phyloP scores from a whole-genome alignment of 345 rosid genomes.

The Bruguiera sexangula region DNA sequence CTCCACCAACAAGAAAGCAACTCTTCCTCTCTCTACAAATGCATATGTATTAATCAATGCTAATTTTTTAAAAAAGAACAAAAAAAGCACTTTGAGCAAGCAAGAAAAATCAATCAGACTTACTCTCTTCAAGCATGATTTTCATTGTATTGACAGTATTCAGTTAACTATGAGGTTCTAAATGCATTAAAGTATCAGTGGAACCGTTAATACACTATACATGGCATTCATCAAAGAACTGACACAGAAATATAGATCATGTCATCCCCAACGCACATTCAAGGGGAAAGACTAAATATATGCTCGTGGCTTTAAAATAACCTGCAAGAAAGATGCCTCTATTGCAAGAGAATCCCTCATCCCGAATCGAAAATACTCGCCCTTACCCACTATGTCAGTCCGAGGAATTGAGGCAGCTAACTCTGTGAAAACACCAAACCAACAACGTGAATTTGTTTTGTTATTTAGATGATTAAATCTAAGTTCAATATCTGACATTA shows the following conservation, averaged over 20 bases:
- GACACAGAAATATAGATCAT: not conserved
- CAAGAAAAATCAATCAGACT: not conserved
- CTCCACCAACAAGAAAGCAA: conserved; percentile 94
- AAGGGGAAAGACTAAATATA: conserved; percentile 6
- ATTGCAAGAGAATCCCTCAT: conserved; percentile 98
- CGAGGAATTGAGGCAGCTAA: conserved; percentile 84
- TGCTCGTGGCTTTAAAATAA: conserved; percentile 20
- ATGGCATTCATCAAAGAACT: no score
- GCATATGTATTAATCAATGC: conserved; percentile 14
- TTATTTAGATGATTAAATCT: no score
- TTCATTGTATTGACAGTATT: no score
- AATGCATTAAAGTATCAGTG: no score
- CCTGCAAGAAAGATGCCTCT: conserved; percentile 97
- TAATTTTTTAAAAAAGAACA: not conserved
- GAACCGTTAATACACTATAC: no score
- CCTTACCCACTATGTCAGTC: conserved; percentile 80
- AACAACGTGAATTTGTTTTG: not conserved
- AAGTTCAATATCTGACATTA: no score
- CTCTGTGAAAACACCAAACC: conserved; percentile 40
- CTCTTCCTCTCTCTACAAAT: conserved; percentile 82
- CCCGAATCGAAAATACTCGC: conserved; percentile 90
- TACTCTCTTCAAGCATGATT: not conserved
- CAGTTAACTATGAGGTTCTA: no score
- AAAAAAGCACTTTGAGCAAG: not conserved
- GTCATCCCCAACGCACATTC: conserved; percentile 1